Evolutionary conservation across 805 yeast species (phyloP), one percentile per base, ranked within the genome.

Genomic region (Suhomyces sp.): DNA sequence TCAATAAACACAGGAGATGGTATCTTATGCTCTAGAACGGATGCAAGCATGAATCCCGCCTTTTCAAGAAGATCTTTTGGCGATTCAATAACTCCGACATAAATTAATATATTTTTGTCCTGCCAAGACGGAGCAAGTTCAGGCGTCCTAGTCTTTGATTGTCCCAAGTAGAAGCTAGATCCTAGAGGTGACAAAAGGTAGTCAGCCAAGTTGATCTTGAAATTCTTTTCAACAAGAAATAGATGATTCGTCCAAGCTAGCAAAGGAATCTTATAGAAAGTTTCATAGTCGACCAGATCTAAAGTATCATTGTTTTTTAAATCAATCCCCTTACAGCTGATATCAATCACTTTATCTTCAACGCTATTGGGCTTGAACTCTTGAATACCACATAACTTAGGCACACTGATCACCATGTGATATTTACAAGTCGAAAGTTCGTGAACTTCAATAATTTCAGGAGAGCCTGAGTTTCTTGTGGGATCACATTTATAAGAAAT

Each of bases 371-470:
- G 61, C 25, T 39, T 33, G 33, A 68, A 64, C 30, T 63, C 68
- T 46, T 63, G 51, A 49, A 51, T 28, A 35, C 38, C 38, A 44
- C 88, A 81, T 16, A 81, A 57, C 6, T 57, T 51, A 0, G 80
- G 79, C 0, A 79, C 65, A 30, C 66, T 67, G 3, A 81, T 56
- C 18, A 62, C 61, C 56, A 78, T 66, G 43, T 66, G 66, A 49
- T 81, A 81, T 28, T 70, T 71, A 51, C 88, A 81, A 0, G 81
- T 76, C 36, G 65, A 68, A 20, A 67, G 56, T 53, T 81, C 88
- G 31, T 58, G 58, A 3, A 77, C 65, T 50, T 70, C 70, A 7
- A 60, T 36, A n/a, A 65, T 54, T 20, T 39, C 42, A 2, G 54
- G 36, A 9, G 29, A 39, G 18, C 29, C 34, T 3, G 68, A 65